Evolutionary conservation across 2,329 filamentous ascomycete species (phyloP).

Genomic region (Ceratocystis variospora): DNA sequence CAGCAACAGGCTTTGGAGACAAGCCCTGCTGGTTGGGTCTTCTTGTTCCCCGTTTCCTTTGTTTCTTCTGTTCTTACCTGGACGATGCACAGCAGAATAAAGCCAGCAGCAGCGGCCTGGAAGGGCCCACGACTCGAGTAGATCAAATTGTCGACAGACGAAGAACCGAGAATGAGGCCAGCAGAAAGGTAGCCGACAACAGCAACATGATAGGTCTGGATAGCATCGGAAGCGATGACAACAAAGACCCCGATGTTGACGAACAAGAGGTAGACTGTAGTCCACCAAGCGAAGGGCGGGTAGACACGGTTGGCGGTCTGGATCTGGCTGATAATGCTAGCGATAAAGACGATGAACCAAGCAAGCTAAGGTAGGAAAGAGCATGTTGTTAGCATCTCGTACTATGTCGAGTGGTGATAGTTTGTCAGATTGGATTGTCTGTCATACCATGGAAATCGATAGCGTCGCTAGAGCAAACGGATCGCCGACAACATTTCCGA

Average conservation of each 20-base stretch:
- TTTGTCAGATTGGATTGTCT: neutral
- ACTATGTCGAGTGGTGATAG: neutral
- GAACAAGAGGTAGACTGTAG: conserved; percentile 71
- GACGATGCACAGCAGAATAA: conserved; percentile 87
- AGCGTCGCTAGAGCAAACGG: conserved; percentile 90
- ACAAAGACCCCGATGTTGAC: conserved; percentile 66
- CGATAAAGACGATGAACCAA: conserved; percentile 86
- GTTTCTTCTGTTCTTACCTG: conserved; percentile 45
- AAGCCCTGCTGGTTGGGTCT: neutral
- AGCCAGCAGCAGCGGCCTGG: conserved; percentile 81
- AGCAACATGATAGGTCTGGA: conserved; percentile 81
- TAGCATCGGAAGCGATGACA: conserved; percentile 70
- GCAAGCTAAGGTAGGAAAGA: conserved; percentile 54
- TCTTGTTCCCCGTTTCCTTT: neutral
- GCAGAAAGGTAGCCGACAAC: conserved; percentile 76
- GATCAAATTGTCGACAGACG: conserved; percentile 73
- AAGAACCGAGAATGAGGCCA: conserved; percentile 72
- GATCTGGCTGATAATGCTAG: conserved; percentile 42
- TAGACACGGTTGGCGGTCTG: conserved; percentile 37
- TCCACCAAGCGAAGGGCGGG: conserved; percentile 88
- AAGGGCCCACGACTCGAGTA: conserved; percentile 60
- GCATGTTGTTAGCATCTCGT: neutral
- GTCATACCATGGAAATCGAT: conserved; percentile 72
- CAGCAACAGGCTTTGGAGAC: conserved; percentile 20
- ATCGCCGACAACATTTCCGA: conserved; percentile 87